These are phyloP conservation scores for Ajuga chamaepitys DNA, from an alignment of 257 asterid genomes.

Conservation along the genomic window DNA sequence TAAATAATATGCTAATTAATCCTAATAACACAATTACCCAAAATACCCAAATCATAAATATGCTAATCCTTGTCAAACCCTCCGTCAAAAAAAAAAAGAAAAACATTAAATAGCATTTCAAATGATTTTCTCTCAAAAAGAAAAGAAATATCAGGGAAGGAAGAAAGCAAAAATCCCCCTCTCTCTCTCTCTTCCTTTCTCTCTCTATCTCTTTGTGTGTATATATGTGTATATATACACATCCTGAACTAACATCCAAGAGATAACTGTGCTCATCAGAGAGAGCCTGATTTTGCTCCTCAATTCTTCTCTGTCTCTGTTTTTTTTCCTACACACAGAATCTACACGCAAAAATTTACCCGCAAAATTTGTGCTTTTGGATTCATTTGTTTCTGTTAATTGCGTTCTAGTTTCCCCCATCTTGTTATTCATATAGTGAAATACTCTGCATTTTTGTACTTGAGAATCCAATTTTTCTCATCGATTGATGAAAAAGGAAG, in stretches of 20 bases:
- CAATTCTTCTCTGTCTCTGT: slow-evolving; percentile 14
- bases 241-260: slow-evolving; percentile 9
- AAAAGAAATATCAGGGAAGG: neutral
- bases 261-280: slow-evolving; percentile 12
- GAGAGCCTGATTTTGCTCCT: slow-evolving; percentile 16
- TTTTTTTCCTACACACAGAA: slow-evolving; percentile 28
- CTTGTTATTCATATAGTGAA: neutral
- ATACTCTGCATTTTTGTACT: slow-evolving; percentile 6
- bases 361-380: slow-evolving; percentile 27
- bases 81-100: too few species aligned
- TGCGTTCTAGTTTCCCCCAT: slow-evolving; percentile 10
- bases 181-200: neutral
- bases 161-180: neutral
- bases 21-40: too few species aligned
- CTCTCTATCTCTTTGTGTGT: neutral
- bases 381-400: slow-evolving; percentile 10
- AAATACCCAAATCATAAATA: neutral
- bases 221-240: neutral
- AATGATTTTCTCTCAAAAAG: neutral
- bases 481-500: slow-evolving; percentile 3
- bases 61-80: neutral
- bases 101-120: neutral
- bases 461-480: neutral
- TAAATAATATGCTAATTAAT: too few species aligned
- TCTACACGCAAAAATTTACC: slow-evolving; percentile 18